These are phyloP conservation scores for Magnaporthales sp. DNA, from an alignment of 2,329 filamentous ascomycete genomes.

Conservation along the genomic window DNA sequence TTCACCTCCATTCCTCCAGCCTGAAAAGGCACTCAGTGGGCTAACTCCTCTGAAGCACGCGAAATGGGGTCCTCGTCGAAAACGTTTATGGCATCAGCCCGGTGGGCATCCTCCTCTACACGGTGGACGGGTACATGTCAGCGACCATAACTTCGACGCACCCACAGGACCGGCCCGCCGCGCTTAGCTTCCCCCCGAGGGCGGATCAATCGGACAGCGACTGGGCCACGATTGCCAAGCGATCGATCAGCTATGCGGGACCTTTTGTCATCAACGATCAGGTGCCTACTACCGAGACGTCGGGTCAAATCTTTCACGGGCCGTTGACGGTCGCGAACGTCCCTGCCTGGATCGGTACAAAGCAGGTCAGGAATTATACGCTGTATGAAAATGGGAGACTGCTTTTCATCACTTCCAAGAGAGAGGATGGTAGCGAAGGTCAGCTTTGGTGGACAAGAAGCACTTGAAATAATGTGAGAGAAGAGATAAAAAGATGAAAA, in stretches of 20 bases:
- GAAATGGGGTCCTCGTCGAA: constrained; percentile 10
- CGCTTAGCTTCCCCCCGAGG: constrained; percentile 14
- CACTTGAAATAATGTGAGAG: too few species aligned
- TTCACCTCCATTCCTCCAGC: neutral
- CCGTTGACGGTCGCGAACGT: constrained; percentile 17
- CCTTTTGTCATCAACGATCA: constrained; percentile 15
- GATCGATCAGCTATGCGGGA: constrained; percentile 18
- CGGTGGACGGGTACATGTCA: constrained; percentile 16
- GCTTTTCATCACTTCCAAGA: constrained; percentile 2
- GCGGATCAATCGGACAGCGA: constrained; percentile 16
- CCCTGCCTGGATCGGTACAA: constrained; percentile 16
- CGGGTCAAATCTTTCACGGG: constrained; percentile 19
- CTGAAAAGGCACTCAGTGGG: too few species aligned
- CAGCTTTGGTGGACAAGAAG: neutral
- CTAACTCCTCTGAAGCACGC: constrained; percentile 1
- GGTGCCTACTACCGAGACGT: constrained; percentile 9
- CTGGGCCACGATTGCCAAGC: constrained; percentile 18
- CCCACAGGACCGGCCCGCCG: constrained; percentile 14
- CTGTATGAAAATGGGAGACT: constrained; percentile 8
- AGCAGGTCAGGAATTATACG: constrained; percentile 14
- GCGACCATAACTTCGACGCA: constrained; percentile 19
- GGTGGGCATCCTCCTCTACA: constrained; percentile 18
- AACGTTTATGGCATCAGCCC: constrained; percentile 13
- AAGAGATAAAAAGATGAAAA: too few species aligned
- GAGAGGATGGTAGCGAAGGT: neutral